Base-by-base conservation (phyloP, 345 rosid genomes). In the Eucalyptus cloeziana region DNA sequence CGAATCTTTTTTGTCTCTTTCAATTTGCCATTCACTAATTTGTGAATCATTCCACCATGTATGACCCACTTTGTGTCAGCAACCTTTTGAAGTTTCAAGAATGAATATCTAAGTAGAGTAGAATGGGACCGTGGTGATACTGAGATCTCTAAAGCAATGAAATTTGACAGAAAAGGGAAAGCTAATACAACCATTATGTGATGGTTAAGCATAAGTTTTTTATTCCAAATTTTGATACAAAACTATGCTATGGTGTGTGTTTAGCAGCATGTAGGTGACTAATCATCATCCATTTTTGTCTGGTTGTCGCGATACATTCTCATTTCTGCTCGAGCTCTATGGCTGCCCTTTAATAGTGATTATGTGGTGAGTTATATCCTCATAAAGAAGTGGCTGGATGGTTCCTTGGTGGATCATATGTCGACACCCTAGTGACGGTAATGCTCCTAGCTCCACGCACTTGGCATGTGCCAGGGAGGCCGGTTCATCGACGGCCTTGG, bases 401-500 rank as follows among this genome's bases (percentile, higher is more conserved):
- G n/a, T 56, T 49, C 87, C 33, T 24, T 24, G 56, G 22, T 44
- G 80, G 27, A 54, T 71, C 85, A 83, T 24, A 8, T 51, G 49
- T 45, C 5, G 43, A 31, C 25, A 62, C 16, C 56, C 33, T 37
- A 44, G 49, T 11, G 37, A 14, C 31, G 10, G 14, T 11, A 22
- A 7, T 69, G 45, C 79, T 44, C 40, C 43, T 4, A 19, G 79
- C 79, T 33, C 64, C 4, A 30, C 40, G 5, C 45, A 67, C 90
- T 86, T 88, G 79, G 93, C 91, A 7, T 58, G 33, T 33, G 94
- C 94, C 2, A 19, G 86, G 30, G 49, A 31, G 8, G 93, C 92
- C 14, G 93, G 90, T 90, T 94, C 93, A 56, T 87, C n/a, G 1
- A 91, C 91, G 2, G 93, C 89, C 87, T 91, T 88, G 13, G 85